These are phyloP conservation scores for Seiridium cupressi DNA, from an alignment of 2,329 filamentous ascomycete species.

Conservation along the genomic window DNA sequence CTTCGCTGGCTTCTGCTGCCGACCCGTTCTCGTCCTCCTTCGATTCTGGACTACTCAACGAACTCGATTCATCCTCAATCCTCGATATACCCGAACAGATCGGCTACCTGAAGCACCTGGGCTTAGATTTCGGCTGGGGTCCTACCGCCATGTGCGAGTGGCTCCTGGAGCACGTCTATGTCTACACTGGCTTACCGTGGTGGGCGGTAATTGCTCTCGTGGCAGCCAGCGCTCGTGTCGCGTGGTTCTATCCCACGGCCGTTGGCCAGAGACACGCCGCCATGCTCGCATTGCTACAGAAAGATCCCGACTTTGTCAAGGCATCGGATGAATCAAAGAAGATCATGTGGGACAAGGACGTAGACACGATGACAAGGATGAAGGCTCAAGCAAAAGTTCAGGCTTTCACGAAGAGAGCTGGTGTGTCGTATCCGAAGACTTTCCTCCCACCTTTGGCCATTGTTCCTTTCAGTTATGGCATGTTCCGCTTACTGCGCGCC, in stretches of 20 bases:
- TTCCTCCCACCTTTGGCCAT: slow-evolving; percentile 57
- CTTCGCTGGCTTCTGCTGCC: background rate
- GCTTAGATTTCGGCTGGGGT: slow-evolving; percentile 85
- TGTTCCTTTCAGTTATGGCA: slow-evolving; percentile 73
- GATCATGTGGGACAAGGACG: slow-evolving; percentile 19
- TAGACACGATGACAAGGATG: slow-evolving; percentile 47
- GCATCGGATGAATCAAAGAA: slow-evolving; percentile 49
- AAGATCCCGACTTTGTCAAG: slow-evolving; percentile 54
- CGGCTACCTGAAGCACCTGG: slow-evolving; percentile 79
- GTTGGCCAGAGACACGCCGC: slow-evolving; percentile 60
- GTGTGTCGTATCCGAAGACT: slow-evolving; percentile 48
- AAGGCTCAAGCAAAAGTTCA: slow-evolving; percentile 45
- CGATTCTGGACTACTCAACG: slow-evolving; percentile 26
- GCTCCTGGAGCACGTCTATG: slow-evolving; percentile 77
- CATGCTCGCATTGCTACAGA: slow-evolving; percentile 56
- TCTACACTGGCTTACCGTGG: slow-evolving; percentile 77
- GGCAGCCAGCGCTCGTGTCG: slow-evolving; percentile 61
- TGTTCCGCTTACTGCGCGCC: slow-evolving; percentile 72
- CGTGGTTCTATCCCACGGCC: slow-evolving; percentile 66
- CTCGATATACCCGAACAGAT: slow-evolving; percentile 69
- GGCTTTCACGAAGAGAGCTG: slow-evolving; percentile 51
- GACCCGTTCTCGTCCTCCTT: slow-evolving; percentile 20
- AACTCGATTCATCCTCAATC: slow-evolving; percentile 38
- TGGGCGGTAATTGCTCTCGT: slow-evolving; percentile 70
- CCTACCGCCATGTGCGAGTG: slow-evolving; percentile 73